Conservation (phyloP, 441 rosid genomes). For the Heliophila coronopifolia region DNA sequence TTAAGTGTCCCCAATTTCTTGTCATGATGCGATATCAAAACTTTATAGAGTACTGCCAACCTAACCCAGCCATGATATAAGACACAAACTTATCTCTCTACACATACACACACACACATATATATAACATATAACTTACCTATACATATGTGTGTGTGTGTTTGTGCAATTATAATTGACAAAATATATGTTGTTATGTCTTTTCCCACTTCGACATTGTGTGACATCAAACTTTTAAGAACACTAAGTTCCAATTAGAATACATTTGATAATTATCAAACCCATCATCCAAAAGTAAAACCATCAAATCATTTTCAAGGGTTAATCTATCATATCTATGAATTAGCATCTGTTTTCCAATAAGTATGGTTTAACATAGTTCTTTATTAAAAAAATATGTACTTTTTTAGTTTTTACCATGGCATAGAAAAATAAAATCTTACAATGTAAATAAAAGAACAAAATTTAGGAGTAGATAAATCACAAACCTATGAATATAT, state of each 20-base stretch:
- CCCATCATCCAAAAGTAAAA: slow-evolving; percentile 11
- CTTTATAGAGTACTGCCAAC: slow-evolving; percentile 35
- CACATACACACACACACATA: background rate
- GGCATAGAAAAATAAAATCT: background rate
- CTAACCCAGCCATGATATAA: slow-evolving; percentile 31
- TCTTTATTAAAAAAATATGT: no score
- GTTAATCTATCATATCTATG: background rate
- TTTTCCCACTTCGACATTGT: slow-evolving; percentile 22
- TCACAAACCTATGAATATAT: background rate
- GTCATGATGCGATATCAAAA: slow-evolving; percentile 18
- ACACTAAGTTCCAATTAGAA: slow-evolving; percentile 15
- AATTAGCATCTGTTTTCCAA: background rate
- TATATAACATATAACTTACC: background rate
- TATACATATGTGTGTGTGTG: background rate
- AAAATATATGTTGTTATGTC: slow-evolving; percentile 17
- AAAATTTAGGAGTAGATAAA: background rate
- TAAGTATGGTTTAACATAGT: no score
- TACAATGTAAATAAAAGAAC: background rate
- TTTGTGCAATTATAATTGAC: slow-evolving; percentile 15
- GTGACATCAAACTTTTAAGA: slow-evolving; percentile 20
- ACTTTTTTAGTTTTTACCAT: background rate
- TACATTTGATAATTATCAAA: slow-evolving; percentile 8
- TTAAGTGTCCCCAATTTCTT: slow-evolving; percentile 24
- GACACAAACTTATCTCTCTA: slow-evolving; percentile 6
- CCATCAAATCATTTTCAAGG: slow-evolving; percentile 1